phyloP scores from a whole-genome alignment of 805 yeast species.

The Kluyveromyces aestuarii region DNA sequence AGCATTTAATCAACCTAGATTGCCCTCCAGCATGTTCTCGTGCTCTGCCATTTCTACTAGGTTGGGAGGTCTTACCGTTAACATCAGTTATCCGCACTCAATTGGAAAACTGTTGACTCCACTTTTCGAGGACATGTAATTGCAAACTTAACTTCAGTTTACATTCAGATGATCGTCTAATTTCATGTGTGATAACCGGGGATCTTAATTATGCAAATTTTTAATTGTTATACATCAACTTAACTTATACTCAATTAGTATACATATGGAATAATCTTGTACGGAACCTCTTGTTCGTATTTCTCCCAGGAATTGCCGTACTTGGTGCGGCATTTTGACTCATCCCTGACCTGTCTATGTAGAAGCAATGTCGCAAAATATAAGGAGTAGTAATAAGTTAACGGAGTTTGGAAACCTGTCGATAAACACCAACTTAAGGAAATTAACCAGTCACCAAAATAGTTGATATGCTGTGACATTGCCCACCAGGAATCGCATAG shows the following conservation, averaged over 20 bases:
- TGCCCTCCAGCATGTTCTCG: neutral
- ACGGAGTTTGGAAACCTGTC: constrained; percentile 70
- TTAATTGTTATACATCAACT: neutral
- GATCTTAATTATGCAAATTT: no score
- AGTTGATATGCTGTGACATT: constrained; percentile 83
- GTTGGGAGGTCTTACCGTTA: neutral
- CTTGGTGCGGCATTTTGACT: constrained; percentile 77
- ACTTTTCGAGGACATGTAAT: neutral
- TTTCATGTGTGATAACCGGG: no score
- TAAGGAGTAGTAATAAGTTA: constrained; percentile 79
- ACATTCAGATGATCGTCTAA: no score
- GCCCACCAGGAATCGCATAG: constrained; percentile 97
- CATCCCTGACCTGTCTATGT: constrained; percentile 89
- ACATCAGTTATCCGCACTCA: neutral
- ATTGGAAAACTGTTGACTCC: neutral
- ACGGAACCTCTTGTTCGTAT: constrained; percentile 76
- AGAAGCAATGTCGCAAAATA: constrained; percentile 76
- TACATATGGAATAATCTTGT: constrained; percentile 80
- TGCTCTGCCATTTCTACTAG: constrained; percentile 1
- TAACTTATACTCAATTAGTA: constrained; percentile 36
- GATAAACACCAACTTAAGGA: constrained; percentile 90
- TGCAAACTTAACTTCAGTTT: neutral
- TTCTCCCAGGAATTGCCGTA: constrained; percentile 82
- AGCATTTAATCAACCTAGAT: neutral
- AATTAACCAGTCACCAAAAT: constrained; percentile 90